Evolutionary conservation across 2,329 filamentous ascomycete genomes (phyloP), one percentile per base, ranked within the genome.

Genomic region (Aureobasidium sp.): DNA sequence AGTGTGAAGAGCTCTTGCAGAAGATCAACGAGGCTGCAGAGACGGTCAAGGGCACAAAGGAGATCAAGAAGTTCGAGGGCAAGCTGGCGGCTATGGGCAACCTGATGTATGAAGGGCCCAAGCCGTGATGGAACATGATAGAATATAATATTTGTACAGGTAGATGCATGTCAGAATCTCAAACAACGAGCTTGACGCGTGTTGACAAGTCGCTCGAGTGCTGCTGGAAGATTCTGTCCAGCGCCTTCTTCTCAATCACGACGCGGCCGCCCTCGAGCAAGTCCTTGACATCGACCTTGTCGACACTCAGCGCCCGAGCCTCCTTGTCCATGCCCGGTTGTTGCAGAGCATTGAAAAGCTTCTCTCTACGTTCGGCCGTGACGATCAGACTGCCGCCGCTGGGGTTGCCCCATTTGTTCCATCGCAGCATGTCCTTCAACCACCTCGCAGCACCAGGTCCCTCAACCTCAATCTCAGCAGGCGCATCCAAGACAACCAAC

Each of bases 251-350:
- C 87, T 99, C 96, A 73, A 99, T 89, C 67, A 99, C 90, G 68
- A 99, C 83, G 74, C 94, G 90, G 63, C 93, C 92, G 63, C 91
- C 90, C 82, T 96, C 93, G 71, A 99, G 81, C 69, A 99, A 80
- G 78, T 98, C 93, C 87, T 98, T 99, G 69, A 99, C 94, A 80
- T 98, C 96, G 42, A 99, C 93, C 69, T 97, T 92, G n/a, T 86
- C 82, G 67, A 91, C 84, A 66, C 88, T 86, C 71, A 94, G 82
- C 11, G 91, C 91, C 65, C 89, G 87, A 25, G 92, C 93, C 68
- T 94, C 87, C 64, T 73, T 87, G 82, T 11, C 86, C 87, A 68
- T 91, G 80, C 63, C 84, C 82, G 79, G 82, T 59, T 87, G 81
- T 60, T 87, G 85, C 75, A 97, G 83, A 40, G 91, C 90, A 43